These are phyloP conservation scores for Eruca vesicaria DNA, from an alignment of 441 rosid genomes.

Conservation along the genomic window DNA sequence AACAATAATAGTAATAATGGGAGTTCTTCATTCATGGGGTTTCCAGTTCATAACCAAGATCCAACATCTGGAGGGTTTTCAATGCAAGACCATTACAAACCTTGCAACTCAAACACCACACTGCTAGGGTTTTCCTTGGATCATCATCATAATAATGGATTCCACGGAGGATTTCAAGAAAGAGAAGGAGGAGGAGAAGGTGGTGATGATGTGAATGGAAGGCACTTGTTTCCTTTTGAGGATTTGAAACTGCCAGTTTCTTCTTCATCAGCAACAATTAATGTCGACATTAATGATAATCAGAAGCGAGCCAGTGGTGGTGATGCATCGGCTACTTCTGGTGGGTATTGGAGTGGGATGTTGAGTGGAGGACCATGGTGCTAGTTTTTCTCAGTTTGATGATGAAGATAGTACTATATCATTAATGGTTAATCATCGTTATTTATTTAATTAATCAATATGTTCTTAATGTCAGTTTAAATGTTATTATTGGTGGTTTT, in stretches of 20 bases:
- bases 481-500: slow-evolving; percentile 26
- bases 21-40: slow-evolving; percentile 35
- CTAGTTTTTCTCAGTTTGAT: slow-evolving; percentile 28
- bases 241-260: slow-evolving; percentile 67
- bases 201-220: slow-evolving; percentile 45
- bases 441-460: slow-evolving; percentile 32
- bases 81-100: slow-evolving; percentile 73
- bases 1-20: slow-evolving; percentile 25
- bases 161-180: slow-evolving; percentile 49
- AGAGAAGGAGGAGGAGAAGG: slow-evolving; percentile 41
- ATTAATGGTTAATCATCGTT: slow-evolving; percentile 30
- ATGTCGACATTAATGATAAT: slow-evolving; percentile 42
- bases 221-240: slow-evolving; percentile 85
- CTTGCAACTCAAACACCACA: slow-evolving; percentile 40
- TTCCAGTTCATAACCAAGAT: slow-evolving; percentile 35
- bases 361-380: slow-evolving; percentile 94
- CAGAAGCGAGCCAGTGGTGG: slow-evolving; percentile 54
- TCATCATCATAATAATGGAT: slow-evolving; percentile 47
- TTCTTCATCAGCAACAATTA: slow-evolving; percentile 31
- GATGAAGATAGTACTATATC: slow-evolving; percentile 12
- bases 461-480: background rate
- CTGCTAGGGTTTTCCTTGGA: slow-evolving; percentile 73
- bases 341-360: slow-evolving; percentile 93
- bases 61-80: slow-evolving; percentile 45
- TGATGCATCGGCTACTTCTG: slow-evolving; percentile 38